Conservation (phyloP, 1,284 basidiomycete species). For the Boletus subluridellus region DNA sequence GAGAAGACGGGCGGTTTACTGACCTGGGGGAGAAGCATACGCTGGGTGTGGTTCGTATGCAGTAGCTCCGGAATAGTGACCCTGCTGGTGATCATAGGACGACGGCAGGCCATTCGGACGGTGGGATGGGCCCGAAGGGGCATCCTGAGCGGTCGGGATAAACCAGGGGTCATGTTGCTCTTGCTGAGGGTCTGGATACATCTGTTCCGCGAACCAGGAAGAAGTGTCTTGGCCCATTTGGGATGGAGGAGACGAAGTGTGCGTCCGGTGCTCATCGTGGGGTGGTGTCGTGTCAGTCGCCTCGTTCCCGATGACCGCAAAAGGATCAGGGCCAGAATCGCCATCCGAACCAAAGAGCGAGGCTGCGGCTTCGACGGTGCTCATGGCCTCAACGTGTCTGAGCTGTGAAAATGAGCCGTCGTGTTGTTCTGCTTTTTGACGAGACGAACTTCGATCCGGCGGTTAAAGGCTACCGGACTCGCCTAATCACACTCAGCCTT, state of each 20-base stretch:
- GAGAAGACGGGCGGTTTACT: constrained; percentile 8
- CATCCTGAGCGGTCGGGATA: constrained; percentile 24
- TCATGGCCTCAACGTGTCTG: constrained; percentile 47
- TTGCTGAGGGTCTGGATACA: constrained; percentile 29
- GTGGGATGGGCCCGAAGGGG: constrained; percentile 17
- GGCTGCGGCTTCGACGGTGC: constrained; percentile 68
- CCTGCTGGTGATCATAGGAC: constrained; percentile 29
- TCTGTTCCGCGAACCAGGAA: constrained; percentile 30
- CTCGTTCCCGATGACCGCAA: constrained; percentile 54
- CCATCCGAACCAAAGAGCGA: constrained; percentile 65
- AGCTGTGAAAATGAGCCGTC: constrained; percentile 8
- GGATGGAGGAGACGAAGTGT: constrained; percentile 20
- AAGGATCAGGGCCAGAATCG: constrained; percentile 60
- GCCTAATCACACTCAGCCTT: constrained; percentile 10
- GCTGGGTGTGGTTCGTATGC: constrained; percentile 22
- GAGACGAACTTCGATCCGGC: neutral
- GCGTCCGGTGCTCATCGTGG: constrained; percentile 22
- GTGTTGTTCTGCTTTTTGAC: constrained; percentile 19
- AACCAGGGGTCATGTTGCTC: constrained; percentile 32
- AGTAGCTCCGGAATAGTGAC: constrained; percentile 27
- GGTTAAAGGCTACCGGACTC: constrained; percentile 6
- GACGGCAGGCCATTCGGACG: constrained; percentile 13
- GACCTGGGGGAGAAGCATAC: constrained; percentile 25
- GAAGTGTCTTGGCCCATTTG: constrained; percentile 38
- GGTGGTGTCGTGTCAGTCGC: constrained; percentile 28